A percentile compares a stretch with the other conserved stretches of the same genome.
Evolutionary conservation across 148 eudicot species (phyloP).

Genomic region (Pouteria glomerata): DNA sequence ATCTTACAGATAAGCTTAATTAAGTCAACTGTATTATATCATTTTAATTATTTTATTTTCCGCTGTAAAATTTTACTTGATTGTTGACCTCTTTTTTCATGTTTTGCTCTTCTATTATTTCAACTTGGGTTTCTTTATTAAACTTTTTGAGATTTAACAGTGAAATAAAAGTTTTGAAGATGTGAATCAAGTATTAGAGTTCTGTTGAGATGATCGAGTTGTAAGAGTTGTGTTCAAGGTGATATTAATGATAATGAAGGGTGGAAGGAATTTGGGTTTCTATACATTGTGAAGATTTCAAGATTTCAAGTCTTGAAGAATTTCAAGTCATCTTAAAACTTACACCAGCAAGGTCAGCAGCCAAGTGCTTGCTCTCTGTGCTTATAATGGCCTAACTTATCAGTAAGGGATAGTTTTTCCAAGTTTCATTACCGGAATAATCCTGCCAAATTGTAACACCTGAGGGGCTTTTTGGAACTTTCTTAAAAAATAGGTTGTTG

Average conservation of each 20-base stretch:
- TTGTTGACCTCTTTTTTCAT: not conserved
- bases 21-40: not conserved
- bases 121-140: constrained; percentile 30
- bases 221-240: constrained; percentile 57
- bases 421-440: not conserved
- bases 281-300: constrained; percentile 71
- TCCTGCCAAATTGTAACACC: not conserved
- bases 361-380: constrained; percentile 70
- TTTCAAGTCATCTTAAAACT: constrained; percentile 86
- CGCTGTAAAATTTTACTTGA: not conserved
- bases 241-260: constrained; percentile 78
- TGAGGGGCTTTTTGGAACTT: constrained; percentile 23
- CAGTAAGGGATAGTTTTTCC: constrained; percentile 15
- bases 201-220: constrained; percentile 52
- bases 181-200: constrained; percentile 87
- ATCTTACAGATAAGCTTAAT: not conserved
- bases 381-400: constrained; percentile 40
- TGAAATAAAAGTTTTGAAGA: constrained; percentile 77
- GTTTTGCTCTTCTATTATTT: constrained; percentile 20
- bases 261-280: constrained; percentile 69
- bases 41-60: not conserved
- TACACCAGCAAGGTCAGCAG: constrained; percentile 81
- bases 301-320: constrained; percentile 91
- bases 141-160: constrained; percentile 76
- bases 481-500: constrained; percentile 18